Evolutionary conservation across 768 basidiomycete species (phyloP).

Genomic region (Suillus placidus): DNA sequence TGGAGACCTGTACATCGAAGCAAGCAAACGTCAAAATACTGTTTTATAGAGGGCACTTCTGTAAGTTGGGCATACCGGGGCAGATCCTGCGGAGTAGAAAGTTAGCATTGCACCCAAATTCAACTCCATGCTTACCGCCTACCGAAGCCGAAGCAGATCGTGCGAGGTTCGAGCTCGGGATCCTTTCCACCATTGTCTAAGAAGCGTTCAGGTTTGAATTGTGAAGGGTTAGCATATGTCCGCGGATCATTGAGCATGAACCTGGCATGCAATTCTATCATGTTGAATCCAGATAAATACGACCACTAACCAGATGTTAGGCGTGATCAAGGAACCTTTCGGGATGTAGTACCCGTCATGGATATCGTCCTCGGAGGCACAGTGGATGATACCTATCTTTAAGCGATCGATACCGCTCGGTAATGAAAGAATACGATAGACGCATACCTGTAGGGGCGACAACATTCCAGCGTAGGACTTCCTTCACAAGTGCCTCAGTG

Average conservation of each 20-base stretch:
- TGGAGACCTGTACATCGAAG: conserved; percentile 42
- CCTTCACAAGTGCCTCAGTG: conserved; percentile 60
- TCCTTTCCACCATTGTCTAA: conserved; percentile 39
- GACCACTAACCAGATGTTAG: conserved; percentile 25
- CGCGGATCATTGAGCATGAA: conserved; percentile 34
- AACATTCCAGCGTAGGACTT: conserved; percentile 50
- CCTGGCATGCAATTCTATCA: conserved; percentile 18
- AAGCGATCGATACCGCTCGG: conserved; percentile 26
- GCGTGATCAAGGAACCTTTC: conserved; percentile 38
- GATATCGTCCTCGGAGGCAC: conserved; percentile 57
- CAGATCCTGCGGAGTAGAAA: conserved; percentile 24
- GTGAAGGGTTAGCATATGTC: conserved; percentile 53
- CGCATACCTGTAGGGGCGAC: conserved; percentile 43
- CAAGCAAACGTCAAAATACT: conserved; percentile 17
- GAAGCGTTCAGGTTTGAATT: conserved; percentile 65
- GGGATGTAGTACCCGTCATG: conserved; percentile 66
- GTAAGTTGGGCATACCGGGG: conserved; percentile 24
- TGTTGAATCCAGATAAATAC: conserved; percentile 15
- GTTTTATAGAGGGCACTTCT: conserved; percentile 21
- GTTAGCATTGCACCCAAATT: conserved; percentile 13
- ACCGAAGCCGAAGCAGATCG: conserved; percentile 71
- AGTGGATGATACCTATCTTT: conserved; percentile 42
- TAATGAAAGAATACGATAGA: conserved; percentile 47
- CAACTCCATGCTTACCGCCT: conserved; percentile 45
- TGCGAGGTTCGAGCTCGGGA: conserved; percentile 60